Base-by-base conservation (phyloP, 1,139 yeast species). In the Pichia sp. region DNA sequence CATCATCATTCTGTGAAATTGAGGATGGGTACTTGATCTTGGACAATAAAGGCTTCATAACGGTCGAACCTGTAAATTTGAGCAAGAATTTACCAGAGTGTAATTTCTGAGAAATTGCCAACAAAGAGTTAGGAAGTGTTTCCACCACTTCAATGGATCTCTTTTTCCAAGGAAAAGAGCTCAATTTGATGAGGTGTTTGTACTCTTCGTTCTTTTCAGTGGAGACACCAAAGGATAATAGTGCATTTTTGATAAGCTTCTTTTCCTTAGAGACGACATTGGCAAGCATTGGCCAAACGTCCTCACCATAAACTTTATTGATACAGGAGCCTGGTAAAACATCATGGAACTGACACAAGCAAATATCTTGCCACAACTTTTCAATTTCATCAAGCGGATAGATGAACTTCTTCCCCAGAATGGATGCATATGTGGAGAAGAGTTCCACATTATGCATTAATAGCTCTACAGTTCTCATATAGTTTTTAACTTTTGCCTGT, bases 261-360 rank as follows among this genome's bases (percentile, higher is more conserved):
- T 72, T 68, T 26, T 82, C 77, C 15, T 64, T 63, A 25, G 63
- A 58, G 44, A 81, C 64, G 18, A 80, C 80, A 18, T 67, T 62
- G 4, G 64, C 66, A 51, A 87, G 69, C 73, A 84, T 78, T 20
- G 87, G 87, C 52, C 78, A 73, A n/a, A 88, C 96, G 54, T 91
- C 97, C 44, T 86, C 87, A 42, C 74, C 74, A 58, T 91, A 91
- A 17, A 91, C 96, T 80, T 85, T 78, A 42, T 87, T 96, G 52
- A 91, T 91, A 60, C 95, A 85, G 19, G 95, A 81, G 3, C 98
- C 98, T 6, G 98, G 97, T 40, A 91, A 68, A 13, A 91, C 96
- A 63, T 91, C 97, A 58, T 91, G 98, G 64, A 91, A 91, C 57
- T 91, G 97, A 57, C 95, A 87, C 44, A 91, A 66, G 46, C 88